Percentiles rank a stretch among this genome's conserved stretches.
Evolutionary conservation across 1,284 basidiomycete genomes (phyloP).

Genomic region (Hypsizygus ulmarius): DNA sequence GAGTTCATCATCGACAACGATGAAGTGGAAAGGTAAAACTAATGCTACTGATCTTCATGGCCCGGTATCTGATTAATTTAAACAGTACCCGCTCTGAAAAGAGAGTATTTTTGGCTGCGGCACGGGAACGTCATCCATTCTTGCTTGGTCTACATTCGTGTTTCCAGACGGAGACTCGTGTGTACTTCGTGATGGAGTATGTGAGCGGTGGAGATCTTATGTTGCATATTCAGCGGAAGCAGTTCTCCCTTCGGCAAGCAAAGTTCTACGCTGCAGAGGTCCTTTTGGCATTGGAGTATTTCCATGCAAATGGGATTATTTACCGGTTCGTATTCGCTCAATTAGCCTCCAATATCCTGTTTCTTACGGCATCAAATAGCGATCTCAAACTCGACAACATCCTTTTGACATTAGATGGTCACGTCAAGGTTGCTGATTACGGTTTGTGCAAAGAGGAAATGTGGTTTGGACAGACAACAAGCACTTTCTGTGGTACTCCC

Average conservation of each 20-base stretch:
- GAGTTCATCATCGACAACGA: slow-evolving; percentile 99
- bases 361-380: slow-evolving; percentile 38
- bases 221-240: slow-evolving; percentile 91
- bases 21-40: slow-evolving; percentile 91
- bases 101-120: slow-evolving; percentile 95
- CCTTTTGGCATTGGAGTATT: slow-evolving; percentile 94
- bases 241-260: slow-evolving; percentile 93
- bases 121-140: slow-evolving; percentile 96
- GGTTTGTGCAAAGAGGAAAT: slow-evolving; percentile 99
- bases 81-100: slow-evolving; percentile 97
- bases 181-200: slow-evolving; percentile 94
- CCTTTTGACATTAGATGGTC: slow-evolving; percentile 93
- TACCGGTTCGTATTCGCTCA: slow-evolving; percentile 66
- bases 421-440: slow-evolving; percentile 99
- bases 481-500: slow-evolving; percentile 98
- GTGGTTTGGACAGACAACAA: slow-evolving; percentile 97
- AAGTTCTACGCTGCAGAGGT: slow-evolving; percentile 99
- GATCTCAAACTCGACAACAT: slow-evolving; percentile 99
- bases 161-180: slow-evolving; percentile 99
- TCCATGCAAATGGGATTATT: slow-evolving; percentile 97
- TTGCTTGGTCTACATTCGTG: slow-evolving; percentile 96
- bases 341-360: not conserved
- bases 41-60: not conserved
- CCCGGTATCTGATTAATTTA: slow-evolving; percentile 1
- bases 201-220: slow-evolving; percentile 96